phyloP scores from a whole-genome alignment of 129 eudicot species.

The Artemisia tridentata region DNA sequence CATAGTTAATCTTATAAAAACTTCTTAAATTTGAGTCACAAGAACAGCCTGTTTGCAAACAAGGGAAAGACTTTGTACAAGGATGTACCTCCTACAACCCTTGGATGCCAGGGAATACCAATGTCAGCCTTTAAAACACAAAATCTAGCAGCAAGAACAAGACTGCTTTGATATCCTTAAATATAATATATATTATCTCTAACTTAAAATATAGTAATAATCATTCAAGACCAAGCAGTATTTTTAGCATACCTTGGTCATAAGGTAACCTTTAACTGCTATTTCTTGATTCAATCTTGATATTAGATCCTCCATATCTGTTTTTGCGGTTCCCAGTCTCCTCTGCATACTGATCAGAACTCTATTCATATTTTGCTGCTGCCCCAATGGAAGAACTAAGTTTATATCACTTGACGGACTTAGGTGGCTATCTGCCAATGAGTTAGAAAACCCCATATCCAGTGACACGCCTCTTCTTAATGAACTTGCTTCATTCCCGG shows the following conservation, averaged over 20 bases:
- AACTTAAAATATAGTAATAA: background rate
- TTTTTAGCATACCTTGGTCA: slow-evolving; percentile 65
- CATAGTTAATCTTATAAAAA: too few relatives aligned
- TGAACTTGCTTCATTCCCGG: slow-evolving; percentile 33
- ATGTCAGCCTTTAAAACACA: too few relatives aligned
- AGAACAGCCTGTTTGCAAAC: too few relatives aligned
- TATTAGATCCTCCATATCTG: slow-evolving; percentile 96
- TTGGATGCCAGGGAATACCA: too few relatives aligned
- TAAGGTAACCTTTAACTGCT: slow-evolving; percentile 92
- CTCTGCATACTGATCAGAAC: slow-evolving; percentile 75
- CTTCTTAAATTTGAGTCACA: too few relatives aligned
- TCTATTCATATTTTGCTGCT: slow-evolving; percentile 72
- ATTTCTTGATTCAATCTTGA: slow-evolving; percentile 91
- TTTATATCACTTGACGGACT: slow-evolving; percentile 38
- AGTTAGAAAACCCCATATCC: slow-evolving; percentile 49
- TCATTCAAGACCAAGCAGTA: too few relatives aligned
- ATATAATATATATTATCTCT: background rate
- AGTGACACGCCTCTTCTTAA: slow-evolving; percentile 51
- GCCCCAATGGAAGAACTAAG: slow-evolving; percentile 63
- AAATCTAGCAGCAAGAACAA: too few relatives aligned
- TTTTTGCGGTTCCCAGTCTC: slow-evolving; percentile 82
- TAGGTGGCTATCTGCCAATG: slow-evolving; percentile 37
- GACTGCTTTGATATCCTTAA: too few relatives aligned
- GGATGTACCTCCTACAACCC: too few relatives aligned
- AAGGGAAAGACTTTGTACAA: too few relatives aligned